These are phyloP conservation scores for Syzygium jambos DNA, from an alignment of 345 rosid genomes.

Conservation along the genomic window DNA sequence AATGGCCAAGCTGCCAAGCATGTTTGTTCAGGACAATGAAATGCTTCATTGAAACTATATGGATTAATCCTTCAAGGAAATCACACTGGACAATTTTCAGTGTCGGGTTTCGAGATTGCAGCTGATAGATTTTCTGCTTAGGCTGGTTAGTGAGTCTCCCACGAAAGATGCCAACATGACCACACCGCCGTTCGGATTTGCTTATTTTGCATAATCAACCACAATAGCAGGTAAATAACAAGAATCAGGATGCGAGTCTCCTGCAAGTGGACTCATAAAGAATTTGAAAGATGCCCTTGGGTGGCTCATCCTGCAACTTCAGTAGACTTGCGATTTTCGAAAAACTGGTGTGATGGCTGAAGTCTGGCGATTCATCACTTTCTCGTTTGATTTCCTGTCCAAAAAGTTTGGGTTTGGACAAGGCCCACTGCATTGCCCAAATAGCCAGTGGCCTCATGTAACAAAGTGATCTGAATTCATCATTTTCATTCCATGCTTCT, in stretches of 20 bases:
- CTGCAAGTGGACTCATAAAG: slow-evolving; percentile 58
- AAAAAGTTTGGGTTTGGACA: slow-evolving; percentile 32
- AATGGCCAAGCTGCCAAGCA: neutral
- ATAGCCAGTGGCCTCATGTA: slow-evolving; percentile 93
- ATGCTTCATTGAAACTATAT: neutral
- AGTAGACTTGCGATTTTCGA: slow-evolving; percentile 58
- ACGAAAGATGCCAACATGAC: neutral
- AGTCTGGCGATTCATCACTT: slow-evolving; percentile 15
- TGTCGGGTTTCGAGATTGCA: neutral
- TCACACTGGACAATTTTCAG: neutral
- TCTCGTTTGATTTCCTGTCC: slow-evolving; percentile 16
- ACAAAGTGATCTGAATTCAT: slow-evolving; percentile 48
- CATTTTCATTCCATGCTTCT: slow-evolving; percentile 71
- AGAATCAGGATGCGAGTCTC: slow-evolving; percentile 22
- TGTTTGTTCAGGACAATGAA: neutral
- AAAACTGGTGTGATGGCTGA: slow-evolving; percentile 42
- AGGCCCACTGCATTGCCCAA: slow-evolving; percentile 97
- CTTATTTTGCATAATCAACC: neutral
- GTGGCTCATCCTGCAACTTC: slow-evolving; percentile 29
- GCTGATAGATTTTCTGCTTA: neutral
- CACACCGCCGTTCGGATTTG: neutral
- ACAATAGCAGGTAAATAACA: neutral
- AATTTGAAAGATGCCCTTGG: slow-evolving; percentile 41
- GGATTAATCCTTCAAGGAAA: neutral
- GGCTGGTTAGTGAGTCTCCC: neutral